These are phyloP conservation scores for Ganoderma multipileum DNA, from an alignment of 1,284 basidiomycete genomes.

Conservation along the genomic window DNA sequence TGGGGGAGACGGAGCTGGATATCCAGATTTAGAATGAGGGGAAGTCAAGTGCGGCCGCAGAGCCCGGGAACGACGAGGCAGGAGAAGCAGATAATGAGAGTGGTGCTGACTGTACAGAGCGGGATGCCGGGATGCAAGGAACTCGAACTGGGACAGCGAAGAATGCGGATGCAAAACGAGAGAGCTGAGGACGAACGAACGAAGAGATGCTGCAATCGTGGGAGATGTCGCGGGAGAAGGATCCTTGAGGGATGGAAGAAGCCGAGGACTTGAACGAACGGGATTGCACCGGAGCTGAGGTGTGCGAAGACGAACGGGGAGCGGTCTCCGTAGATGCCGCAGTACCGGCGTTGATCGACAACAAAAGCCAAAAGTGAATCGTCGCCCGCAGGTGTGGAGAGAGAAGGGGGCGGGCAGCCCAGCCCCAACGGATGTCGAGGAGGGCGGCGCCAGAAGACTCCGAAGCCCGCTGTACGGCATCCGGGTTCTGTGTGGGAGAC, in stretches of 20 bases:
- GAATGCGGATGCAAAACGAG: neutral
- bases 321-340: neutral
- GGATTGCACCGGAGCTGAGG: neutral
- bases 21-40: neutral
- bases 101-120: neutral
- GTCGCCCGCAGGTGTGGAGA: neutral
- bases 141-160: neutral
- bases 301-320: neutral
- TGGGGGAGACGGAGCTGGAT: neutral
- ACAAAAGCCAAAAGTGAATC: constrained; percentile 1
- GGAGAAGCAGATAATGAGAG: neutral
- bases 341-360: constrained; percentile 1
- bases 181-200: neutral
- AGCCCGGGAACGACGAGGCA: neutral
- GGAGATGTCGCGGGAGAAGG: neutral
- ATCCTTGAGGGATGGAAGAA: neutral
- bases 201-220: neutral
- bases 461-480: neutral
- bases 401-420: neutral
- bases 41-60: neutral
- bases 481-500: constrained; percentile 1
- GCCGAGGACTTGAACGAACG: neutral
- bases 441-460: neutral
- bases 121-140: neutral
- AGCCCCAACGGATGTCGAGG: neutral